Base-by-base conservation (phyloP, 495 filamentous ascomycete species). In the Paragyromitra xinjiangensis region DNA sequence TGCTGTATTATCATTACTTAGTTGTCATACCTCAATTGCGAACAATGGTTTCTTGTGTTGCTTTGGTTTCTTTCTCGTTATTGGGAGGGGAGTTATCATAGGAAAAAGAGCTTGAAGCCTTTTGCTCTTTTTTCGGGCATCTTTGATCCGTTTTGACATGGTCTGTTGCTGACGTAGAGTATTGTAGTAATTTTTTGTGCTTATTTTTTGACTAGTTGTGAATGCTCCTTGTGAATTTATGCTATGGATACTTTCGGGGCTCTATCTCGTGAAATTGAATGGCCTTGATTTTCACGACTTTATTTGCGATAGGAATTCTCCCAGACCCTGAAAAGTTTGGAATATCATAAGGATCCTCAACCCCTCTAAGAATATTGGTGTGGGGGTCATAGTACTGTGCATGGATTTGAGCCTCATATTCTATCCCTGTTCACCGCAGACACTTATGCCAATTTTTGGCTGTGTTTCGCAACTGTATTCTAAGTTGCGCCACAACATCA, bases 21-120 rank as follows among this genome's bases (percentile, higher is more conserved):
- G 45, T 56, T 45, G 24, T 73, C 69, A 76, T 77, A 77, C 69
- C 61, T 77, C 74, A 77, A 59, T 77, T 75, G 73, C 73, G 67
- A 71, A 75, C 71, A 77, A 77, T 77, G 19, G 50, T 62, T 73
- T 73, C 74, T 73, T 73, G 67, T 64, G 37, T 72, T 72, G 34
- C 51, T 64, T 48, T 61, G 42, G 62, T 65, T 61, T 50, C 50
- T 45, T 65, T 71, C 24, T 58, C 34, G 29, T 72, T 24, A 34
- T 50, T 11, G 22, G 16, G 50, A 69, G 24, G n/a, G 55, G 34
- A 22, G 24, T 61, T 70, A 29, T 42, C 62, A 40, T 56, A 64
- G 39, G 51, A 39, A 73, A 70, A 66, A 73, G 71, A 66, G 64
- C 61, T 77, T 73, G 74, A 65, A 65, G 69, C 40, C 59, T 73